Evolutionary conservation across 805 yeast genomes (phyloP), one percentile per base, ranked within the genome.

Genomic region (Pichia nakasei): DNA sequence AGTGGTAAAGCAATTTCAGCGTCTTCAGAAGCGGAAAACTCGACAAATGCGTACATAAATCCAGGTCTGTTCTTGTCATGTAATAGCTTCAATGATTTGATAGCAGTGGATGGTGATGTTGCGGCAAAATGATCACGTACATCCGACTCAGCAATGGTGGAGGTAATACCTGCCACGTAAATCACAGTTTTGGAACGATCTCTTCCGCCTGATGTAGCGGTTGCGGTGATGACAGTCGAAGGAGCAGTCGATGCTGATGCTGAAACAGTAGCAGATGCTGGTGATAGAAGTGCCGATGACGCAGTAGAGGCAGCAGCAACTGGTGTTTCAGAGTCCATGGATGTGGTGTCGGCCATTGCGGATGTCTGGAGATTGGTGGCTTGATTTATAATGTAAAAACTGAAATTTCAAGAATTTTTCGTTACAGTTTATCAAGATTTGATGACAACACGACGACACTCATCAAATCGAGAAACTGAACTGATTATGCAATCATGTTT

Each of bases 11-110:
- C 91, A 48, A 67, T 65, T 33, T 70, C 72, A 2, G 95, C 95
- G 27, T 70, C 68, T 27, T 65, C 68, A 35, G 76, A 71, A 41
- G 65, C 66, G 22, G 70, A 77, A 53, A 75, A 87, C 61, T 86
- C 95, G 43, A 88, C 76, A 60, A 88, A 87, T 2, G 94, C 94
- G 62, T 86, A 88, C 58, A 83, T 83, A 59, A 75, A 79, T 13
- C 85, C 85, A 9, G 74, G 75, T 50, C 72, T 70, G 60, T 84
- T 85, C 61, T 84, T 85, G 56, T 87, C 96, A 48, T 77, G 73
- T 48, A 87, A 67, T 36, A 88, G 68, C 63, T 85, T 87, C 46
- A 85, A 76, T 20, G 78, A 69, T 50, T 74, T 72, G 37, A 84
- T 75, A 22, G 75, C 67, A 24, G 86, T 85, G 24, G 78, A 75